Evolutionary conservation across 768 basidiomycete species (phyloP), one percentile per base, ranked within the genome.

Genomic region (Tricholoma flavovirens): DNA sequence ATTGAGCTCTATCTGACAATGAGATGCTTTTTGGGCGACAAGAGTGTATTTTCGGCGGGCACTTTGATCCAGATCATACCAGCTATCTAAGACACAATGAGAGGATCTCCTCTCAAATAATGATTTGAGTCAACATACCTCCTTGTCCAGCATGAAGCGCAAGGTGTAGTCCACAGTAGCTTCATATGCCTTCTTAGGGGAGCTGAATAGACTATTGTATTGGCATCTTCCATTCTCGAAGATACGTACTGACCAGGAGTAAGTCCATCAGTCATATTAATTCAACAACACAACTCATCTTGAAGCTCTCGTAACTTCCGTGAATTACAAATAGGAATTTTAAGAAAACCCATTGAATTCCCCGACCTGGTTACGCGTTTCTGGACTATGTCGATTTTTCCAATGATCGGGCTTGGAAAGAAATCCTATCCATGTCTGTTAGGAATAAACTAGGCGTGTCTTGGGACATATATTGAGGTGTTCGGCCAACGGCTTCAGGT

Each of bases 61-160:
- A 60, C 33, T 43, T 58, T 38, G 26, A 62, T 49, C 59, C 62
- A 60, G 30, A 35, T 56, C 60, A 59, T 56, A 1, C 54, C 52
- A 2, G 21, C 8, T 5, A 59, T 56, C 60, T 61, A 35, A 8
- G 29, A n/a, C n/a, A n/a, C 29, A 24, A 40, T 43, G 22, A 1
- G 17, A n/a, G 2, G 22, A n/a, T n/a, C n/a, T n/a, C n/a, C n/a
- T n/a, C n/a, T n/a, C n/a, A n/a, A n/a, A n/a, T n/a, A n/a, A n/a
- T n/a, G n/a, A 42, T 12, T 36, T 21, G 22, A 22, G 29, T 36
- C 7, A 9, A 12, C 22, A 21, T 19, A 54, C 53, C 40, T 54
- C 43, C 22, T 6, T 43, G 29, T 54, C 53, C 19, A 40, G n/a
- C 42, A 54, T 54, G 26, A 54, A 54, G 12, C 53, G 53, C 42